phyloP scores from a whole-genome alignment of 139 green algal species.

The Volvox africanus region DNA sequence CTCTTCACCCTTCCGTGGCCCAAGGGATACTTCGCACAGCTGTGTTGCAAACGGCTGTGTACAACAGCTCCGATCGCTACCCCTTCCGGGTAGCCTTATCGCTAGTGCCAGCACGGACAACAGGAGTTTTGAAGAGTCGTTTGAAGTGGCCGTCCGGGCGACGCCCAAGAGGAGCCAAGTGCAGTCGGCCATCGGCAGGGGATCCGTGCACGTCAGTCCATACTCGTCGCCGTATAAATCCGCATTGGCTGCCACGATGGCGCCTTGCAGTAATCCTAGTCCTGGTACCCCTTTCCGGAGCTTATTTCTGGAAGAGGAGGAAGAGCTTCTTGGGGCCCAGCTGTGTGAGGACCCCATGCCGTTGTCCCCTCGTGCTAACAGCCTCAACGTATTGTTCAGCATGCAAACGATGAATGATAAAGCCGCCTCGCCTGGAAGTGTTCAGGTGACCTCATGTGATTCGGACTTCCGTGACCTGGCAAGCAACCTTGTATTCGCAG shows the following conservation, averaged over 20 bases:
- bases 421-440: not conserved
- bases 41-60: no score
- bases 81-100: no score
- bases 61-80: no score
- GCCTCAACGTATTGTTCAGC: slow-evolving; percentile 28
- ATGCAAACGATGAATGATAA: not conserved
- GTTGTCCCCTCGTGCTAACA: slow-evolving; percentile 2
- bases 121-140: slow-evolving; percentile 19
- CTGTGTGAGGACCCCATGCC: not conserved
- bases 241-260: not conserved
- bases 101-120: not conserved
- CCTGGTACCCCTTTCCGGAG: not conserved
- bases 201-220: slow-evolving; percentile 22
- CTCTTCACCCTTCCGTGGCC: slow-evolving; percentile 32
- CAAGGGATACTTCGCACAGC: not conserved
- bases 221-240: not conserved
- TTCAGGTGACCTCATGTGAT: not conserved
- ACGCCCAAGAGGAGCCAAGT: not conserved
- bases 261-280: not conserved
- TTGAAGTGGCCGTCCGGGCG: not conserved
- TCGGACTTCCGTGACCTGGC: not conserved
- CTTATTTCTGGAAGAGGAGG: slow-evolving; percentile 31
- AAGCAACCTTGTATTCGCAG: not conserved
- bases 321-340: not conserved
- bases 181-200: no score